Percentiles rank a stretch among this genome's conserved stretches.
These are phyloP conservation scores for Trypanosoma scelopori DNA, from an alignment of 208 protist genomes.

Conservation along the genomic window DNA sequence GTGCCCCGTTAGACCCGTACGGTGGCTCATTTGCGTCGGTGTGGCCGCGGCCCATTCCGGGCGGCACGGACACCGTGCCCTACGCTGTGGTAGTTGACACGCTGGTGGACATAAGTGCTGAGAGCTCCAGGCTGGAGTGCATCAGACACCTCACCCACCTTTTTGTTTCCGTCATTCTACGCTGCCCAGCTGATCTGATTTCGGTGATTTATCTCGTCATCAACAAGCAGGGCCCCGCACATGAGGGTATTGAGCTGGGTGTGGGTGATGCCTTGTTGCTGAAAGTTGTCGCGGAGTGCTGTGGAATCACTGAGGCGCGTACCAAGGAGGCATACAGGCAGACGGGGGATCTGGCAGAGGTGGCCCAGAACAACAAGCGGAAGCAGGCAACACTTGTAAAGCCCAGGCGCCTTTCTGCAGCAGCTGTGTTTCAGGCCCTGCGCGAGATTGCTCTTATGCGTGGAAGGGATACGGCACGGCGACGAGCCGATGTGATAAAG, in stretches of 20 bases:
- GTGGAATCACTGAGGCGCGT: conserved; percentile 85
- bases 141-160: conserved; percentile 84
- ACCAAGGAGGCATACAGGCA: conserved; percentile 89
- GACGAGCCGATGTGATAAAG: conserved; percentile 94
- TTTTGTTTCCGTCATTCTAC: conserved; percentile 82
- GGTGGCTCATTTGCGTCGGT: conserved; percentile 26
- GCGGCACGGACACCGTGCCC: conserved; percentile 40
- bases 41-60: conserved; percentile 38
- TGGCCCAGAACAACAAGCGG: conserved; percentile 90
- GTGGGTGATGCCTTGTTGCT: conserved; percentile 96
- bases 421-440: conserved; percentile 88
- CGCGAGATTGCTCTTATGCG: conserved; percentile 89
- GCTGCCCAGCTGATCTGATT: conserved; percentile 88
- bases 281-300: conserved; percentile 94
- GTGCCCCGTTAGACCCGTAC: conserved; percentile 41
- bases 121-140: conserved; percentile 85
- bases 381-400: conserved; percentile 90
- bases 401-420: conserved; percentile 90
- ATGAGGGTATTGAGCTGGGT: conserved; percentile 97
- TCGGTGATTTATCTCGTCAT: conserved; percentile 92
- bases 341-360: conserved; percentile 94
- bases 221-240: conserved; percentile 96
- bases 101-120: conserved; percentile 83
- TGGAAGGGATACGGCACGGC: conserved; percentile 89
- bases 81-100: conserved; percentile 78